Evolutionary conservation across 805 yeast genomes (phyloP).

Genomic region (Myxozyma lipomycoides): DNA sequence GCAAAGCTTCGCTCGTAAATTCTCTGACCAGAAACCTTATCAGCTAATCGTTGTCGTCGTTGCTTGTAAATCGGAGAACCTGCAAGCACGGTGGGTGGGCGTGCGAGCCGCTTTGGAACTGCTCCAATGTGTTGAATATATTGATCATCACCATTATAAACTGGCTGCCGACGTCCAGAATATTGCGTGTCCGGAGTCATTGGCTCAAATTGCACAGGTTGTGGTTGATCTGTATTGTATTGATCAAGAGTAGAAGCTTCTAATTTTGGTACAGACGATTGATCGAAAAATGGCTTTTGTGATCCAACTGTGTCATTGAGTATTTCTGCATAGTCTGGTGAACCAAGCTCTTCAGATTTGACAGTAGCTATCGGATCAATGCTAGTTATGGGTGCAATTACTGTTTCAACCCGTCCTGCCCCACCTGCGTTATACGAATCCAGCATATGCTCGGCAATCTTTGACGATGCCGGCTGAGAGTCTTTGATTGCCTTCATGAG

Average conservation of each 20-base stretch:
- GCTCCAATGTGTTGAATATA: neutral
- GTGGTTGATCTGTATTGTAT: neutral
- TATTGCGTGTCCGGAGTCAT: conserved; percentile 28
- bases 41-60: conserved; percentile 16
- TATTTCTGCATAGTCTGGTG: neutral
- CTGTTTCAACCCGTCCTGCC: conserved; percentile 16
- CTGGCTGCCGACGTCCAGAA: conserved; percentile 1
- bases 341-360: neutral
- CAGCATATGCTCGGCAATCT: conserved; percentile 24
- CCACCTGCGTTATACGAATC: conserved; percentile 26
- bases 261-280: conserved; percentile 21
- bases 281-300: neutral
- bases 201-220: conserved; percentile 14
- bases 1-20: neutral
- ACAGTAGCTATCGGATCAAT: neutral
- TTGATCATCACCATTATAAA: too few relatives aligned
- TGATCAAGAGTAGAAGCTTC: conserved; percentile 19
- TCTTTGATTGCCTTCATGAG: conserved; percentile 30
- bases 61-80: conserved; percentile 26
- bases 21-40: neutral
- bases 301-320: neutral
- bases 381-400: neutral
- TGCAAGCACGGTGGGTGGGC: conserved; percentile 3
- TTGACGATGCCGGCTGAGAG: conserved; percentile 17
- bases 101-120: neutral